phyloP scores from a whole-genome alignment of 768 basidiomycete genomes.

The Coprinopsis sp. region DNA sequence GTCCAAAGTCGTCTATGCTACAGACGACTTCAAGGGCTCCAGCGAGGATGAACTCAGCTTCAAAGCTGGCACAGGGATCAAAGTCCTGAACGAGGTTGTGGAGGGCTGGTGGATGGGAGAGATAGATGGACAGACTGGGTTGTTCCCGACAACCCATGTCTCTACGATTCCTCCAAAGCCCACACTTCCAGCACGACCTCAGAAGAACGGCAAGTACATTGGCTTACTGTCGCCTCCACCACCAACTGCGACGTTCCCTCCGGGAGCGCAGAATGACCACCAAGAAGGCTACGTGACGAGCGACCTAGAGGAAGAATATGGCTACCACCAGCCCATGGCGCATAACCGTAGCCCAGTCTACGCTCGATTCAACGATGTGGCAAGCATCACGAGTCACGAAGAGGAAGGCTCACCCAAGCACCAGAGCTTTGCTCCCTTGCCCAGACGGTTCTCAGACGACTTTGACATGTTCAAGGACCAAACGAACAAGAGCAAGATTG shows the following conservation, averaged over 20 bases:
- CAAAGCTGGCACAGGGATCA: constrained; percentile 67
- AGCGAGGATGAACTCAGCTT: constrained; percentile 80
- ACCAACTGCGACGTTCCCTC: constrained; percentile 5
- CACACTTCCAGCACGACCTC: constrained; percentile 21
- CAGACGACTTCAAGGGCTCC: constrained; percentile 71
- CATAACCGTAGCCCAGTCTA: constrained; percentile 42
- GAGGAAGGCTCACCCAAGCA: constrained; percentile 38
- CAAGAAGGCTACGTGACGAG: constrained; percentile 27
- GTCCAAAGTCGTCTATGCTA: constrained; percentile 57
- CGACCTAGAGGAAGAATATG: constrained; percentile 45
- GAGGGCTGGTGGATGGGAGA: constrained; percentile 93
- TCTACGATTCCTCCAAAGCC: constrained; percentile 42
- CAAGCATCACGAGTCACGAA: constrained; percentile 39
- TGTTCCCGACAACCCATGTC: constrained; percentile 80
- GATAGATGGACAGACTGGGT: constrained; percentile 59
- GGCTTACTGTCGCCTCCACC: background rate
- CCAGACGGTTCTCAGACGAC: constrained; percentile 10
- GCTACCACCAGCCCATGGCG: constrained; percentile 42
- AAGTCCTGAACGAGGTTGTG: constrained; percentile 73
- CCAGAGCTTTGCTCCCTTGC: constrained; percentile 10
- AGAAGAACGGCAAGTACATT: constrained; percentile 1
- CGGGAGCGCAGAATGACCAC: constrained; percentile 12
- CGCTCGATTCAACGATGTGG: constrained; percentile 34
- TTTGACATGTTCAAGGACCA: constrained; percentile 1
- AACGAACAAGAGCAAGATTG: background rate